phyloP scores from a whole-genome alignment of 306 rosid species.

The Senna tora region DNA sequence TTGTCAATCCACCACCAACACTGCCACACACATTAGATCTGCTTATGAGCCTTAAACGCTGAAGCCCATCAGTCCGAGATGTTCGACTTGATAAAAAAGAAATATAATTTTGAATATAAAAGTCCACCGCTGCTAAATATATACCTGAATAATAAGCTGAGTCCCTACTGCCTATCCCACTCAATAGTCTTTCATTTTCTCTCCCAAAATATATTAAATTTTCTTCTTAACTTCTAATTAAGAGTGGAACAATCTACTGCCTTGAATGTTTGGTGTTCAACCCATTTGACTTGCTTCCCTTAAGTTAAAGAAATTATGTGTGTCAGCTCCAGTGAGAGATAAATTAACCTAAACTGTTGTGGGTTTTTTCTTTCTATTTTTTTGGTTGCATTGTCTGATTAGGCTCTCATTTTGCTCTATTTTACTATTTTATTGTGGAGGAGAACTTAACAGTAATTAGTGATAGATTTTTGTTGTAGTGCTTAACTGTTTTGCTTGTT shows the following conservation, averaged over 20 bases:
- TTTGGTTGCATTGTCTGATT: not conserved
- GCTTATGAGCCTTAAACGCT: too few species aligned
- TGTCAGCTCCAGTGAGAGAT: constrained; percentile 23
- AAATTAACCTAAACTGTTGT: constrained; percentile 10
- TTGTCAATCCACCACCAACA: too few species aligned
- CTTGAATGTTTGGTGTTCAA: constrained; percentile 7
- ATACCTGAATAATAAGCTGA: too few species aligned
- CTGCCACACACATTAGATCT: too few species aligned
- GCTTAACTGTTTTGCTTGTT: not conserved
- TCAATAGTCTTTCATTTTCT: too few species aligned
- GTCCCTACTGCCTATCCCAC: too few species aligned
- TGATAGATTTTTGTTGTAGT: not conserved
- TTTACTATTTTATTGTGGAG: constrained; percentile 15
- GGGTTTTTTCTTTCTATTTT: not conserved
- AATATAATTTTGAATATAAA: too few species aligned
- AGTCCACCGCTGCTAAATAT: too few species aligned
- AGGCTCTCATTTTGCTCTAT: not conserved
- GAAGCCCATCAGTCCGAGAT: too few species aligned
- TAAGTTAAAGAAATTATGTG: constrained; percentile 10
- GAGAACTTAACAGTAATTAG: not conserved
- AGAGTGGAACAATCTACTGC: constrained; percentile 25
- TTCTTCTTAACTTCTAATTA: too few species aligned
- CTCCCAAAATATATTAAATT: too few species aligned
- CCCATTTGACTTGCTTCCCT: constrained; percentile 33
- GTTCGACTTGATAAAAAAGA: too few species aligned